These are phyloP conservation scores for Terfezia claveryi DNA, from an alignment of 495 filamentous ascomycete genomes.

Conservation along the genomic window DNA sequence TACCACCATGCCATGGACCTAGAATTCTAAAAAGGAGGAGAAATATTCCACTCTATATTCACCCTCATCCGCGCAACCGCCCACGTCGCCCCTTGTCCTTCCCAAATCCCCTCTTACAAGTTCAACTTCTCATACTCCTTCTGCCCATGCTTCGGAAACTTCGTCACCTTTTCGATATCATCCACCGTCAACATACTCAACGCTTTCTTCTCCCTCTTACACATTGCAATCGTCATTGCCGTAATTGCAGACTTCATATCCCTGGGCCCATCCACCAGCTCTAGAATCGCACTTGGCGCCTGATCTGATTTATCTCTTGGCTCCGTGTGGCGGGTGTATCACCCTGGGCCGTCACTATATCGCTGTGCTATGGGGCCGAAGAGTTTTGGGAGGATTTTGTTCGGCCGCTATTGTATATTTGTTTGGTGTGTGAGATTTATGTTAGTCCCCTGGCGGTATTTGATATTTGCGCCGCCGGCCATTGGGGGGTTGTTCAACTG, in stretches of 20 bases:
- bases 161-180: constrained; percentile 74
- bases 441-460: too few species aligned
- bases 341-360: constrained; percentile 61
- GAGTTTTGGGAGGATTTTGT: constrained; percentile 49
- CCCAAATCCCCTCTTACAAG: constrained; percentile 5
- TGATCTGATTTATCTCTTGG: constrained; percentile 42
- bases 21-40: too few species aligned
- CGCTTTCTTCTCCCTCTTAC: constrained; percentile 28
- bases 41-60: too few species aligned
- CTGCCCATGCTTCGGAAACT: constrained; percentile 45
- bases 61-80: background rate
- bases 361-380: constrained; percentile 63
- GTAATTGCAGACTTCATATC: constrained; percentile 92
- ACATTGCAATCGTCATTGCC: constrained; percentile 51
- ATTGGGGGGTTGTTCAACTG: too few species aligned
- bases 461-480: too few species aligned
- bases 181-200: constrained; percentile 45
- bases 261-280: constrained; percentile 87
- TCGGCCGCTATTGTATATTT: too few species aligned
- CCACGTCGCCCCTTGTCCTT: background rate
- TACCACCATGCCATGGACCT: background rate
- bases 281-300: constrained; percentile 74
- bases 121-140: constrained; percentile 27
- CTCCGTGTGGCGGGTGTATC: constrained; percentile 85
- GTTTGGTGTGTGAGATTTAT: too few species aligned